Evolutionary conservation across 2,329 filamentous ascomycete genomes (phyloP).

Genomic region (Colletotrichum somersetense): DNA sequence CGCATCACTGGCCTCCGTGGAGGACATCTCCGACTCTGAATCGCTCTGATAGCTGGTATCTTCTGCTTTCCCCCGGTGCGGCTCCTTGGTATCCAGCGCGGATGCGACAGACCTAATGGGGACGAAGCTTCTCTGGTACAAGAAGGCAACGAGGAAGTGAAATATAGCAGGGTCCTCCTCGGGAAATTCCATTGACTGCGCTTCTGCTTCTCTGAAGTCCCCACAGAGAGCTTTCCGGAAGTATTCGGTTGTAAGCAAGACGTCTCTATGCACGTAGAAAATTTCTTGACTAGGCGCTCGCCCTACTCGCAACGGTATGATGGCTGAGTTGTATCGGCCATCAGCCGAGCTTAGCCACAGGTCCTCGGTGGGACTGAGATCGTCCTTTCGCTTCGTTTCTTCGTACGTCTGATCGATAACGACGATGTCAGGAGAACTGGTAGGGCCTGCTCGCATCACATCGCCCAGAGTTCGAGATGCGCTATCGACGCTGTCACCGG

Average conservation of each 20-base stretch:
- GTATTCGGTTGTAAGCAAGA: slow-evolving; percentile 61
- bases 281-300: slow-evolving; percentile 55
- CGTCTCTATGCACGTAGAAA: slow-evolving; percentile 62
- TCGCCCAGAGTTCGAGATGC: slow-evolving; percentile 51
- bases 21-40: slow-evolving; percentile 51
- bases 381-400: slow-evolving; percentile 48
- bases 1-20: slow-evolving; percentile 52
- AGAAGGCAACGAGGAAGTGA: slow-evolving; percentile 63
- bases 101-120: slow-evolving; percentile 59
- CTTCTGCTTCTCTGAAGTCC: slow-evolving; percentile 59
- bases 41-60: slow-evolving; percentile 49
- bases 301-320: slow-evolving; percentile 61
- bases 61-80: slow-evolving; percentile 59
- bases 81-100: slow-evolving; percentile 54
- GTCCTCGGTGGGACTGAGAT: slow-evolving; percentile 58
- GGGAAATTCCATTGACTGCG: slow-evolving; percentile 61
- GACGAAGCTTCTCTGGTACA: slow-evolving; percentile 62
- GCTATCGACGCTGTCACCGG: slow-evolving; percentile 4
- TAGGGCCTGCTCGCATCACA: slow-evolving; percentile 56
- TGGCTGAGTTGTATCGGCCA: slow-evolving; percentile 60
- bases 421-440: slow-evolving; percentile 53
- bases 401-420: slow-evolving; percentile 54
- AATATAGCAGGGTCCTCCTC: slow-evolving; percentile 66
- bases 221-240: slow-evolving; percentile 64
- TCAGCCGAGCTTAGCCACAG: slow-evolving; percentile 64